A percentile compares a stretch with the other conserved stretches of the same genome.
These are phyloP conservation scores for Peniophora sp. DNA, from an alignment of 1,284 basidiomycete genomes.

Conservation along the genomic window DNA sequence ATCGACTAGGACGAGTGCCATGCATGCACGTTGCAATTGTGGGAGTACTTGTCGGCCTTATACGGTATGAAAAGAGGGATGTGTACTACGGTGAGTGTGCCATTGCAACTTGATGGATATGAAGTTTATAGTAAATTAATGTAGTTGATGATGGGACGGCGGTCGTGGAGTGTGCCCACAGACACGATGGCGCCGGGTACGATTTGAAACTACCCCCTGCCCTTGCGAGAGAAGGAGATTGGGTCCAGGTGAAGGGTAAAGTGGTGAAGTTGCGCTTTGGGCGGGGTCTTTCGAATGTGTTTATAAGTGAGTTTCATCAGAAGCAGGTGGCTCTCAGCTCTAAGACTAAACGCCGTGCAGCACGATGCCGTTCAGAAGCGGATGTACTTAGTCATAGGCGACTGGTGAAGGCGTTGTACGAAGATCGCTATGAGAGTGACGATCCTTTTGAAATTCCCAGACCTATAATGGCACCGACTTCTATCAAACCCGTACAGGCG, in stretches of 20 bases:
- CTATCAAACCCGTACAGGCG: too few species aligned
- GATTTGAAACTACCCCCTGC: neutral
- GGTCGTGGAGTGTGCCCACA: conserved; percentile 55
- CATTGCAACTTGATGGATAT: conserved; percentile 2
- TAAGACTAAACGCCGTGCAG: neutral
- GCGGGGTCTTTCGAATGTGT: neutral
- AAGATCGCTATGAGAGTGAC: too few species aligned
- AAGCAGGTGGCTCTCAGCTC: neutral
- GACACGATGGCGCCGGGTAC: conserved; percentile 16
- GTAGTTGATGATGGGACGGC: conserved; percentile 68
- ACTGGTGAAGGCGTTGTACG: too few species aligned
- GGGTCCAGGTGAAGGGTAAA: neutral
- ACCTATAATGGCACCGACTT: too few species aligned
- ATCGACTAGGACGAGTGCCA: conserved; percentile 64
- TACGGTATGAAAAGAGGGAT: conserved; percentile 48
- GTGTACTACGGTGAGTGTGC: conserved; percentile 51
- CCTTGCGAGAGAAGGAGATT: neutral
- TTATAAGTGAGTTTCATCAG: neutral
- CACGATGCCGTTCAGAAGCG: too few species aligned
- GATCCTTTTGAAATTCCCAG: too few species aligned
- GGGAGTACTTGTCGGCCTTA: conserved; percentile 56
- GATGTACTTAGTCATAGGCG: too few species aligned
- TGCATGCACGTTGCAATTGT: conserved; percentile 54
- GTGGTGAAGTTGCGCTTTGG: neutral
- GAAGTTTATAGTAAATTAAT: conserved; percentile 2